Percentiles rank a stretch among this genome's conserved stretches.
Evolutionary conservation across 2,329 filamentous ascomycete genomes (phyloP).

Genomic region (Metarhizium humberi): DNA sequence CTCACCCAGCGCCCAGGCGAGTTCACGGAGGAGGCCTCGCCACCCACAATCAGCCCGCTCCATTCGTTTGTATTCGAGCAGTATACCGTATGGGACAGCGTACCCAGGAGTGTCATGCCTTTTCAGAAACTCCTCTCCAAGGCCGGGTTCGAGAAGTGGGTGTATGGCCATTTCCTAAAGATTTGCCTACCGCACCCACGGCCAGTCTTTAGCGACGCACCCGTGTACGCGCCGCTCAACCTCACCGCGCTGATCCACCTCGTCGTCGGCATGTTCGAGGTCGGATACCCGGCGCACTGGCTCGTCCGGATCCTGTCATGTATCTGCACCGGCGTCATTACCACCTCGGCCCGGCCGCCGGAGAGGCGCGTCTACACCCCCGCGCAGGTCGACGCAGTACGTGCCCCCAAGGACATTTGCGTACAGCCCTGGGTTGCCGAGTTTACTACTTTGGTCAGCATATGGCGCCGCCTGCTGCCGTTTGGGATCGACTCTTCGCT

Average conservation of each 20-base stretch:
- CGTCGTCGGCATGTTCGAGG: conserved; percentile 10
- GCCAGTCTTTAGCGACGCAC: conserved; percentile 4
- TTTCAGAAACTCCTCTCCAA: conserved; percentile 9
- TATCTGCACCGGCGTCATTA: conserved; percentile 10
- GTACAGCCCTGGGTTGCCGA: neutral
- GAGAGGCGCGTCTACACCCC: conserved; percentile 5
- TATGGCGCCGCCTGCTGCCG: neutral
- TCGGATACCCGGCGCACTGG: conserved; percentile 20
- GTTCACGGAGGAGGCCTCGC: neutral
- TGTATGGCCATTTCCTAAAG: conserved; percentile 16
- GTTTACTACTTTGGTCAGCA: neutral
- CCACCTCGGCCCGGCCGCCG: conserved; percentile 13
- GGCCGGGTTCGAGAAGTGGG: conserved; percentile 13
- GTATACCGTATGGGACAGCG: conserved; percentile 12
- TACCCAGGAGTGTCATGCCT: neutral
- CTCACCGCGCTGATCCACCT: conserved; percentile 13
- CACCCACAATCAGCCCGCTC: neutral
- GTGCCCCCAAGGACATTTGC: neutral
- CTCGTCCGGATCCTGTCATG: conserved; percentile 11
- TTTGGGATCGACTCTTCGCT: neutral
- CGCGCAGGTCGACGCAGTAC: neutral
- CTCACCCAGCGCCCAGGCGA: conserved; percentile 5
- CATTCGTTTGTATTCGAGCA: conserved; percentile 9
- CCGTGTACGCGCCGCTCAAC: conserved; percentile 16
- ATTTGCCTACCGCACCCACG: conserved; percentile 15